These are phyloP conservation scores for Viridothelium virens DNA, from an alignment of 495 filamentous ascomycete genomes.

Conservation along the genomic window DNA sequence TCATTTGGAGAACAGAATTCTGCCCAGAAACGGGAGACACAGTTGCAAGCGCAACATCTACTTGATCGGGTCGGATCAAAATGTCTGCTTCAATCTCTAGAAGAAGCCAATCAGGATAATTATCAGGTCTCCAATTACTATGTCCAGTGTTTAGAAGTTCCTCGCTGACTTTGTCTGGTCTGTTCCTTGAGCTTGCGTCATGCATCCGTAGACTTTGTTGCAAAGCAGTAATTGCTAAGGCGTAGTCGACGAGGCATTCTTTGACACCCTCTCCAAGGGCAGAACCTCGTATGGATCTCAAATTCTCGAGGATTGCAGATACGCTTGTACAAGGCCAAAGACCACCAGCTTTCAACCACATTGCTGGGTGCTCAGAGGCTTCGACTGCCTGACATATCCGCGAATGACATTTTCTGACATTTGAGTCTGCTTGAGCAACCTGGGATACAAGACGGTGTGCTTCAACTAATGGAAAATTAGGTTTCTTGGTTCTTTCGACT, in stretches of 20 bases:
- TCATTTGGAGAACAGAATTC: slow-evolving; percentile 59
- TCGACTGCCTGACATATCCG: slow-evolving; percentile 29
- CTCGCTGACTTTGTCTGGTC: slow-evolving; percentile 8
- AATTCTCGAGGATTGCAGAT: slow-evolving; percentile 43
- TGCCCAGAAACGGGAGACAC: slow-evolving; percentile 36
- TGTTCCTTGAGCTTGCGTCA: slow-evolving; percentile 22
- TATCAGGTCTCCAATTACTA: slow-evolving; percentile 44
- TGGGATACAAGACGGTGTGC: slow-evolving; percentile 12
- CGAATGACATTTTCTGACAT: slow-evolving; percentile 18
- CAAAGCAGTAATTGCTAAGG: slow-evolving; percentile 33
- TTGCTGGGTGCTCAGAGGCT: slow-evolving; percentile 28
- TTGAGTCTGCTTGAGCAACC: slow-evolving; percentile 21
- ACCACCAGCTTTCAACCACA: slow-evolving; percentile 43
- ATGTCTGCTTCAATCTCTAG: slow-evolving; percentile 60
- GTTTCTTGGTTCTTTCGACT: not conserved
- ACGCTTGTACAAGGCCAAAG: slow-evolving; percentile 50
- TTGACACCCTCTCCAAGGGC: slow-evolving; percentile 38
- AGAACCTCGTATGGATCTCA: slow-evolving; percentile 37
- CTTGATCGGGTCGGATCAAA: slow-evolving; percentile 54
- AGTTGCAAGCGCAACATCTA: slow-evolving; percentile 52
- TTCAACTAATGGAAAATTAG: not conserved
- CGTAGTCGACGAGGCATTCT: slow-evolving; percentile 31
- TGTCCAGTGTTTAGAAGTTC: slow-evolving; percentile 49
- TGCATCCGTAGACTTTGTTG: slow-evolving; percentile 40
- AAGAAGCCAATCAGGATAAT: slow-evolving; percentile 49